Evolutionary conservation across 371 early-diverging fungal species (phyloP).

Genomic region (Mortierella sp.): DNA sequence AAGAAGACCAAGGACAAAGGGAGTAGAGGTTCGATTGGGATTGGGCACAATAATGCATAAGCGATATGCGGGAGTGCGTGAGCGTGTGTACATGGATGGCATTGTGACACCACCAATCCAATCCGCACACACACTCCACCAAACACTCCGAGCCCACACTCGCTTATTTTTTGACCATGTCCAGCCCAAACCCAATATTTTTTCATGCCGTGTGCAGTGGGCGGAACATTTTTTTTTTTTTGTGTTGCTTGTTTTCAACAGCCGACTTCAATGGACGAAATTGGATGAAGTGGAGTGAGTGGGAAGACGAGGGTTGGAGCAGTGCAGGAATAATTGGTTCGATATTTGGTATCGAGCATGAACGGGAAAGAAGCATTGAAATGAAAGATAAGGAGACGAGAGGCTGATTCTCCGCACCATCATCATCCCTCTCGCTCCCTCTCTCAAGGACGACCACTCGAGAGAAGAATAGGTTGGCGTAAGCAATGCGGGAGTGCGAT

Average conservation of each 20-base stretch:
- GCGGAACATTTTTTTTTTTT: neutral
- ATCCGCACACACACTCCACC: no score
- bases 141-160: neutral
- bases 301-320: neutral
- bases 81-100: no score
- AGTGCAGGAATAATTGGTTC: neutral
- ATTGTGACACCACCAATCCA: no score
- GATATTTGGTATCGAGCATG: neutral
- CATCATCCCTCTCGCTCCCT: no score
- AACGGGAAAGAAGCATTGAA: neutral
- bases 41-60: neutral
- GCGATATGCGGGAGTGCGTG: neutral
- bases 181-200: no score
- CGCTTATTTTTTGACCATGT: no score
- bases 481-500: neutral
- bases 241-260: neutral
- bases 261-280: neutral
- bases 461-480: neutral
- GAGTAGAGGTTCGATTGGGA: neutral
- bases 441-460: no score
- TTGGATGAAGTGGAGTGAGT: neutral
- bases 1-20: constrained; percentile 5
- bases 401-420: no score
- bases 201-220: neutral
- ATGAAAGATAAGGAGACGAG: no score